Percentiles rank a stretch among this genome's conserved stretches.
phyloP scores from a whole-genome alignment of 2,329 filamentous ascomycete genomes.

The Blastomyces percursus region DNA sequence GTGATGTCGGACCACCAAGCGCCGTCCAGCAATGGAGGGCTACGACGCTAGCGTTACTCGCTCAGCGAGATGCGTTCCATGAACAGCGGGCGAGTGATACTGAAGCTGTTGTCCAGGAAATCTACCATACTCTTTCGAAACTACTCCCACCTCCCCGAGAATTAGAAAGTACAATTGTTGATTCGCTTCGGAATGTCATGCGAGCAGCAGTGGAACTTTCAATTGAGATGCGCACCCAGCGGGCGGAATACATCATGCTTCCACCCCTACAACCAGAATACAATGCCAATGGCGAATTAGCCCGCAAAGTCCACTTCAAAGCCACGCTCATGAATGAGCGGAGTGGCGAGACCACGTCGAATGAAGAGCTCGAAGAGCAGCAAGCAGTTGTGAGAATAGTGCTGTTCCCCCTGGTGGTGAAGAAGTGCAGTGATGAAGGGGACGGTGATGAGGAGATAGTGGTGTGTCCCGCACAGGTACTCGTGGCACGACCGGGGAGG shows the following conservation, averaged over 20 bases:
- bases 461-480: slow-evolving; percentile 86
- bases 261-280: slow-evolving; percentile 91
- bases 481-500: slow-evolving; percentile 52
- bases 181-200: slow-evolving; percentile 78
- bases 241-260: slow-evolving; percentile 97
- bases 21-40: slow-evolving; percentile 98
- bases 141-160: slow-evolving; percentile 80
- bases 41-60: slow-evolving; percentile 80
- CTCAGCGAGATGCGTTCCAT: slow-evolving; percentile 67
- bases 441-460: slow-evolving; percentile 89
- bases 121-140: slow-evolving; percentile 71
- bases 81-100: slow-evolving; percentile 79
- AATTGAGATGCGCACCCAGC: slow-evolving; percentile 94
- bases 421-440: slow-evolving; percentile 82
- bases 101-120: slow-evolving; percentile 86
- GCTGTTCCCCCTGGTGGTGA: slow-evolving; percentile 90
- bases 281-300: slow-evolving; percentile 81
- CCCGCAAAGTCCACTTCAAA: slow-evolving; percentile 82
- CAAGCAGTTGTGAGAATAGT: slow-evolving; percentile 78
- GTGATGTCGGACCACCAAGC: slow-evolving; percentile 72
- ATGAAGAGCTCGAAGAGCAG: slow-evolving; percentile 68
- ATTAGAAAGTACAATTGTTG: slow-evolving; percentile 66
- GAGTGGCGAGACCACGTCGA: slow-evolving; percentile 56
- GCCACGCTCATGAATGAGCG: slow-evolving; percentile 91
- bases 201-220: slow-evolving; percentile 79